phyloP scores from a whole-genome alignment of 2,329 filamentous ascomycete genomes.

The Nothophaeocryptopus gaeumannii region DNA sequence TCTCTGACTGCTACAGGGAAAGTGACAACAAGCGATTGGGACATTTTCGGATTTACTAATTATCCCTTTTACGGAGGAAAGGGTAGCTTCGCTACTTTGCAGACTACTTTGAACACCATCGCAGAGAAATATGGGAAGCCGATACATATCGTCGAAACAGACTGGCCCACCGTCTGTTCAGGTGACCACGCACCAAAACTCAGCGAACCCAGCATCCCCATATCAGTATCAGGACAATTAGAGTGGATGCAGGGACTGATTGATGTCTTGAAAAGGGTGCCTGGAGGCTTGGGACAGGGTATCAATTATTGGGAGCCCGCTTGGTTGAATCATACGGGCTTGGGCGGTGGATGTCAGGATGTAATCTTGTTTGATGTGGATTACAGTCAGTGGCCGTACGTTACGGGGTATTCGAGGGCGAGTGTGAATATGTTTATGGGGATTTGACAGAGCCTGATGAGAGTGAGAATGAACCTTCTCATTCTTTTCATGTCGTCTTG shows the following conservation, averaged over 20 bases:
- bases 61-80: slow-evolving; percentile 36
- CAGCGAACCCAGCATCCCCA: slow-evolving; percentile 33
- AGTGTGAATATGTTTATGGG: slow-evolving; percentile 30
- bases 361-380: slow-evolving; percentile 31
- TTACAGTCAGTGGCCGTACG: slow-evolving; percentile 29
- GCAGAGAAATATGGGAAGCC: slow-evolving; percentile 34
- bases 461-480: neutral
- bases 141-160: slow-evolving; percentile 34
- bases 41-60: slow-evolving; percentile 31
- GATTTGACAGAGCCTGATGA: neutral
- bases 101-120: slow-evolving; percentile 26
- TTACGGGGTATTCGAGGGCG: slow-evolving; percentile 25
- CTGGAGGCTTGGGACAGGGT: slow-evolving; percentile 32
- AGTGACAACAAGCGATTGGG: slow-evolving; percentile 31
- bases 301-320: slow-evolving; percentile 35
- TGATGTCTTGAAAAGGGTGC: slow-evolving; percentile 29
- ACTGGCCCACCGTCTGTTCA: slow-evolving; percentile 33
- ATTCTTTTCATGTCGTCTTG: neutral
- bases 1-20: slow-evolving; percentile 30
- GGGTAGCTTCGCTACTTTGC: slow-evolving; percentile 32
- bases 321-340: slow-evolving; percentile 34
- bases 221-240: slow-evolving; percentile 28
- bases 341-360: slow-evolving; percentile 32
- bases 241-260: slow-evolving; percentile 32
- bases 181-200: slow-evolving; percentile 27